Evolutionary conservation across 2,329 filamentous ascomycete genomes (phyloP).

Genomic region (Lecanicillium sp.): DNA sequence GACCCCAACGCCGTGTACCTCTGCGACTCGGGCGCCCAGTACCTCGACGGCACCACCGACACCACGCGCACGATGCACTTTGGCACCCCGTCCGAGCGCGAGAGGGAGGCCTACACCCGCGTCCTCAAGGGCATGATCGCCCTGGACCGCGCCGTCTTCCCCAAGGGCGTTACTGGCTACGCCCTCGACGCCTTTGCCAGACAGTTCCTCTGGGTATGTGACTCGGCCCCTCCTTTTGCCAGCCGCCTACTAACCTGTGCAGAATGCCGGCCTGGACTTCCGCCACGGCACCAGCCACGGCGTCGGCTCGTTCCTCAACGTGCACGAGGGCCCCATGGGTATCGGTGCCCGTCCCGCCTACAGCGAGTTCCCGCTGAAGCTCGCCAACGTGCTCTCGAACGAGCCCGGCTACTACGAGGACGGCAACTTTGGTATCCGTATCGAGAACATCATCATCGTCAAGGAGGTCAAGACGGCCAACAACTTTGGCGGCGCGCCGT

Average conservation of each 20-base stretch:
- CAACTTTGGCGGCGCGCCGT: slow-evolving; percentile 89
- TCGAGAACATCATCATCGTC: slow-evolving; percentile 93
- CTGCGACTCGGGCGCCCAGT: slow-evolving; percentile 97
- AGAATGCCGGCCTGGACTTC: slow-evolving; percentile 75
- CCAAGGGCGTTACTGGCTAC: slow-evolving; percentile 91
- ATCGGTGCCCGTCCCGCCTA: slow-evolving; percentile 91
- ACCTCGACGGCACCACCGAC: slow-evolving; percentile 90
- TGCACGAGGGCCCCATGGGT: slow-evolving; percentile 94
- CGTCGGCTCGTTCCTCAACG: slow-evolving; percentile 90
- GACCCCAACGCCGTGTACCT: slow-evolving; percentile 85
- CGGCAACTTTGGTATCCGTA: slow-evolving; percentile 87
- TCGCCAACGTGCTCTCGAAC: slow-evolving; percentile 94
- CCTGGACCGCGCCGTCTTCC: slow-evolving; percentile 79
- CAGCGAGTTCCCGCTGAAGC: slow-evolving; percentile 78
- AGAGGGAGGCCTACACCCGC: slow-evolving; percentile 85
- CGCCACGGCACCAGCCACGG: slow-evolving; percentile 95
- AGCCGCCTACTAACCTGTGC: slow-evolving; percentile 19
- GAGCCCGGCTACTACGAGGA: slow-evolving; percentile 98
- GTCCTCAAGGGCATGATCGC: slow-evolving; percentile 93
- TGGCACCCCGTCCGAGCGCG: slow-evolving; percentile 72
- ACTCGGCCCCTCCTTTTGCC: background rate
- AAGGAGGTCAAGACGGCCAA: slow-evolving; percentile 81
- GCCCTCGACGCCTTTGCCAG: slow-evolving; percentile 83
- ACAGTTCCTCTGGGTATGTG: slow-evolving; percentile 79
- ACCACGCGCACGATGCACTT: slow-evolving; percentile 93